Percentiles rank a stretch among this genome's conserved stretches.
Conservation (phyloP, 495 filamentous ascomycete genomes). For the Ascobolus immersus region DNA sequence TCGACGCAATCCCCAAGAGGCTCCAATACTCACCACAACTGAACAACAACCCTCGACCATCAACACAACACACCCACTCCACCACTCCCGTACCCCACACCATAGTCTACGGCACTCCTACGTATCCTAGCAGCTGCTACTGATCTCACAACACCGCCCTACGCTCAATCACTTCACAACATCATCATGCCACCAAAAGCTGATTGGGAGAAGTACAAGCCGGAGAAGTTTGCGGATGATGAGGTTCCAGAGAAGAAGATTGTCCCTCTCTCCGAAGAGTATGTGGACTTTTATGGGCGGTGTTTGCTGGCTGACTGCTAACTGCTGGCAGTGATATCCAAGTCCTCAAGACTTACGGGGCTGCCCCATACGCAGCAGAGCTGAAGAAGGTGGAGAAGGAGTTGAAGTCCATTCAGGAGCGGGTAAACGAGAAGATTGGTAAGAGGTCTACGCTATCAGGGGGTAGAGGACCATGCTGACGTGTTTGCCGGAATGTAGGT, state of each 20-base stretch:
- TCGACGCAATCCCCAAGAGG: no score
- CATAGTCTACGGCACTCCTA: no score
- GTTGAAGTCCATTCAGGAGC: conserved; percentile 90
- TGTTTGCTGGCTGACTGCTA: conserved; percentile 6
- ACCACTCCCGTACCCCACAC: no score
- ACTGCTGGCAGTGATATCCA: conserved; percentile 59
- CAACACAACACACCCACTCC: no score
- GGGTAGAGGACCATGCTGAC: neutral
- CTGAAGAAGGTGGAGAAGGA: conserved; percentile 92
- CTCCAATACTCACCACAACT: no score
- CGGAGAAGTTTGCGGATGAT: conserved; percentile 81
- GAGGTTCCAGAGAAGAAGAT: conserved; percentile 99
- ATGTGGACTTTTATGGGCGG: conserved; percentile 18
- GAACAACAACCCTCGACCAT: no score
- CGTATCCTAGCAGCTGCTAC: no score
- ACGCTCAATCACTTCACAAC: no score
- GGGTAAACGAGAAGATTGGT: conserved; percentile 94
- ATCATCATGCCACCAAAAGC: neutral
- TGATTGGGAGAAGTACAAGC: conserved; percentile 78
- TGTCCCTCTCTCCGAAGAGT: conserved; percentile 86
- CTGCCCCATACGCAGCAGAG: conserved; percentile 74
- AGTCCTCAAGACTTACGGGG: conserved; percentile 96
- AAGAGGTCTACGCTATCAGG: conserved; percentile 3
- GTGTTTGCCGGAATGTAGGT: conserved; percentile 15
- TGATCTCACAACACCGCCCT: no score